A percentile compares a stretch with the other conserved stretches of the same genome.
phyloP scores from a whole-genome alignment of 371 early-diverging fungal genomes.

The Coemansia sp. region DNA sequence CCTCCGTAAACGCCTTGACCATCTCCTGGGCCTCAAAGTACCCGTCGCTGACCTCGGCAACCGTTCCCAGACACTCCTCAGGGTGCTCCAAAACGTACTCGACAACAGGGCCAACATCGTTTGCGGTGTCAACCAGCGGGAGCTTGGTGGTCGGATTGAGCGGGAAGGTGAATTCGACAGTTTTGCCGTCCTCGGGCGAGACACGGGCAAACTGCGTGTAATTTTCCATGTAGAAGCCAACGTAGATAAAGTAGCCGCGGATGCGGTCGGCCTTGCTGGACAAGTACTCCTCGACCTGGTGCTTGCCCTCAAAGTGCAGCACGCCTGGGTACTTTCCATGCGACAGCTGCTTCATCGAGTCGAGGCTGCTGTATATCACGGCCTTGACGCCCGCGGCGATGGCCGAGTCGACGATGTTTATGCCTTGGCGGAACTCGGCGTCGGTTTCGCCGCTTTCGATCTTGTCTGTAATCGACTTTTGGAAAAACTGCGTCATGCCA shows the following conservation, averaged over 20 bases:
- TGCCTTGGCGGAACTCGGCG: constrained; percentile 34
- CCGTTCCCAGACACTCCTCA: constrained; percentile 22
- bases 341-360: constrained; percentile 18
- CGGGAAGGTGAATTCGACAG: constrained; percentile 23
- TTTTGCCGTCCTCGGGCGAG: constrained; percentile 18
- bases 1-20: constrained; percentile 27
- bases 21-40: constrained; percentile 27
- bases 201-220: constrained; percentile 8
- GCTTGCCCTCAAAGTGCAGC: constrained; percentile 28
- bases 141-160: constrained; percentile 13
- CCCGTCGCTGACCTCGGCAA: constrained; percentile 21
- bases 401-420: constrained; percentile 34
- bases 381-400: constrained; percentile 19
- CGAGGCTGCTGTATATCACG: constrained; percentile 23
- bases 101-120: constrained; percentile 28
- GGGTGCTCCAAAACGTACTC: constrained; percentile 22
- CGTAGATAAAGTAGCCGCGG: constrained; percentile 12
- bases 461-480: not conserved
- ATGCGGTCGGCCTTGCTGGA: constrained; percentile 16
- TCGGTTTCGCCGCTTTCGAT: constrained; percentile 2
- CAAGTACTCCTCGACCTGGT: constrained; percentile 31
- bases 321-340: constrained; percentile 26
- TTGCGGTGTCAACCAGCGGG: constrained; percentile 22
- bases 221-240: constrained; percentile 36
- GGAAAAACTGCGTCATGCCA: constrained; percentile 18